Base-by-base conservation (phyloP, 1,284 basidiomycete species). In the Sanghuangporus baumii region DNA sequence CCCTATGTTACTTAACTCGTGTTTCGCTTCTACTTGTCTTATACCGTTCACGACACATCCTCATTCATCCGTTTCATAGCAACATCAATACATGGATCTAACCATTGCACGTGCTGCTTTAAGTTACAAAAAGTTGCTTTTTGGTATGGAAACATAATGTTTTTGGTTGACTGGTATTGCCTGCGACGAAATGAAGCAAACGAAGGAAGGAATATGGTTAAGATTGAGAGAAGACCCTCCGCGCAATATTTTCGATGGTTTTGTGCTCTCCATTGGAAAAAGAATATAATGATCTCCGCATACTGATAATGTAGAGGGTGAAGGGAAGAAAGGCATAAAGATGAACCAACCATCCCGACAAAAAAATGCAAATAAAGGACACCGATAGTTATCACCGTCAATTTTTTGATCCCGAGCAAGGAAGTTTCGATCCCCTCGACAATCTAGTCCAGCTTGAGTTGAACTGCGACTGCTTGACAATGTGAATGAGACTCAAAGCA, bases 111-210 rank as follows among this genome's bases (percentile, higher is more conserved):
- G 7, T 20, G 43, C 8, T n/a, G 48, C 6, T 46, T 34, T 55
- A 61, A 54, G 48, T 55, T 61, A 61, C 43, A 61, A 55, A 41
- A 9, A 61, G 11, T 60, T n/a, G 59, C 9, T 50, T 60, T 59
- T 60, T 55, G 59, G 11, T 43, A 60, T 55, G 36, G 51, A 47
- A 48, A 46, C 31, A 54, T 59, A 23, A 36, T 47, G 9, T 6
- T 52, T 2, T 52, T 23, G n/a, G 43, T 18, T 56, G 60, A 46
- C 36, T 59, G 37, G 51, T 55, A 60, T 54, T 40, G 26, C 51
- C 20, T 31, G 37, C 34, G 26, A 55, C 37, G 34, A 36, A 46
- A 26, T 37, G 43, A 60, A 59, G 57, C 34, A 54, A 54, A 37
- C 8, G 9, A 18, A 37, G 6, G 36, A 16, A 18, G 7, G 8